Conservation (phyloP, 331 rosid genomes). For the Malus hybrid region DNA sequence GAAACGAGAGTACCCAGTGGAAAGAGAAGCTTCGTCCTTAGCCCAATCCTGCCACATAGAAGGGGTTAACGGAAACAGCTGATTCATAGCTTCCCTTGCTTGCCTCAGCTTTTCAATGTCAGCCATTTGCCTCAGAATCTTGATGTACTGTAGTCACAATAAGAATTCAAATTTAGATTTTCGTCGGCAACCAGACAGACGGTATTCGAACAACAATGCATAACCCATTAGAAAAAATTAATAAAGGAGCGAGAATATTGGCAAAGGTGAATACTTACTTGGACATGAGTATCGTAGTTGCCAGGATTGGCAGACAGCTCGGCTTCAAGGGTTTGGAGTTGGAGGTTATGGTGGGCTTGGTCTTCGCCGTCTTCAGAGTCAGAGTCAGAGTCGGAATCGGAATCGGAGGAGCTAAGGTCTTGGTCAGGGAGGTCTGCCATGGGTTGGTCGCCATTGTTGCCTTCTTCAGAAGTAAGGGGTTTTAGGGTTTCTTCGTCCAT, state of each 20-base stretch:
- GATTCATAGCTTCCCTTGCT: constrained; percentile 80
- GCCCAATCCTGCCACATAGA: constrained; percentile 90
- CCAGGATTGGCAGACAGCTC: constrained; percentile 49
- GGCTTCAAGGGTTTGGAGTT: constrained; percentile 46
- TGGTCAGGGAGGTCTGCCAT: constrained; percentile 27
- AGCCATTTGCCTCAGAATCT: constrained; percentile 60
- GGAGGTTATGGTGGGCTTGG: constrained; percentile 45
- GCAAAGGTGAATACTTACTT: constrained; percentile 20
- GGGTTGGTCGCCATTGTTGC: constrained; percentile 19
- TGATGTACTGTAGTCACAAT: constrained; percentile 35
- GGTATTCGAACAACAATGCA: background rate
- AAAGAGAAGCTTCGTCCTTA: constrained; percentile 65
- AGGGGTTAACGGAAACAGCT: constrained; percentile 65
- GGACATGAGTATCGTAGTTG: constrained; percentile 43
- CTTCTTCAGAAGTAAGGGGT: constrained; percentile 1
- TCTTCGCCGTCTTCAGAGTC: constrained; percentile 59
- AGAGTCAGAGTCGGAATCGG: constrained; percentile 38
- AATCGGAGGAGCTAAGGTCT: constrained; percentile 19
- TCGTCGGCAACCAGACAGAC: background rate
- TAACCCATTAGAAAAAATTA: background rate
- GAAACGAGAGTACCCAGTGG: constrained; percentile 30
- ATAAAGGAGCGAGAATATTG: background rate
- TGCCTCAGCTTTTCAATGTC: constrained; percentile 59
- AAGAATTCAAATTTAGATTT: background rate
- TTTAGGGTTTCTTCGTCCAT: constrained; percentile 46